Evolutionary conservation across 2,329 filamentous ascomycete species (phyloP), one percentile per base, ranked within the genome.

Genomic region (Capronia americana): DNA sequence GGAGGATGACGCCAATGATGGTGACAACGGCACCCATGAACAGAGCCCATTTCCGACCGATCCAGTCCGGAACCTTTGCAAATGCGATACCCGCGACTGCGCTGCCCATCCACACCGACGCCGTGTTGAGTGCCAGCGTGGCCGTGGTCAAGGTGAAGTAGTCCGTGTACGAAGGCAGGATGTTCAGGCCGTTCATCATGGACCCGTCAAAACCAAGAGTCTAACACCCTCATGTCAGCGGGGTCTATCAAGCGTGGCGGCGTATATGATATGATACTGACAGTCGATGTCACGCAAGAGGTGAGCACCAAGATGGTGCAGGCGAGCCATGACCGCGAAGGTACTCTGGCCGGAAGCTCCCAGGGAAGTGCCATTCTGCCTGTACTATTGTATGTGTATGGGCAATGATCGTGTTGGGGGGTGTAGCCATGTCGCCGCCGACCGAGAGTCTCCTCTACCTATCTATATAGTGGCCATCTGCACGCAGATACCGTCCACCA

Each of bases 111-210:
- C 82, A 86, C n/a, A 83, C 80, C 1, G 83, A 82, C 0, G 84
- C 82, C 4, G 84, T 87, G 69, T 87, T 86, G 17, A 88, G 78
- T 3, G 82, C 84, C 0, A 79, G 83, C 0, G 84, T 86, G 0
- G 82, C 81, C 0, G 82, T 73, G n/a, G 76, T 86, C 7, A 87
- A 80, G 3, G 80, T 70, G 75, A 88, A 87, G 73, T 87, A 87
- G 44, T 85, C 78, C 0, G 79, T 82, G 72, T 87, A 88, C 0
- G 80, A 82, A 0, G 85, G 84, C 17, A 88, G 73, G 65, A 88
- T 87, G 65, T 86, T 85, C 26, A 88, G 78, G 0, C 83, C 84
- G 66, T 87, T 86, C 75, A 86, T 77, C 77, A 87, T 83, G 2
- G 82, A 85, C 1, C 80, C 80, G 64, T 85, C 82, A 60, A 83